Evolutionary conservation across 805 yeast genomes (phyloP), one percentile per base, ranked within the genome.

Genomic region (Myxozyma mucilagina): DNA sequence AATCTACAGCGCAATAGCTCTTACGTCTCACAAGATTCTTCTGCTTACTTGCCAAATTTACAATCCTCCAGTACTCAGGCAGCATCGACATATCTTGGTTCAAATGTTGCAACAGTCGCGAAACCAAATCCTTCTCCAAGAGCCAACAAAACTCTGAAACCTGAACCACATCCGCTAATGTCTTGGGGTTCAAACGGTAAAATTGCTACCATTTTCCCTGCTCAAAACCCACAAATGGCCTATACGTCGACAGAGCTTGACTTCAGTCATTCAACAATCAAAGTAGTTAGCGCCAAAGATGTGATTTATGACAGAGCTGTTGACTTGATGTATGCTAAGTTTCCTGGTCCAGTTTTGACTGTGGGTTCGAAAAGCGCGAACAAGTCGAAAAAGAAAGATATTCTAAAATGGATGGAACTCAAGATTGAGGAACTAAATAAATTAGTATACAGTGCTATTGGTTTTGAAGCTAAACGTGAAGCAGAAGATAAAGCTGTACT

Each of bases 291-390:
- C 43, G 71, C 69, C 45, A 63, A 70, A 43, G 73, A 74, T n/a
- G 51, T 68, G 13, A 49, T 68, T 65, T 70, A 47, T 10, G 45
- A 36, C 29, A 47, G 49, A 16, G 68, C 69, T 29, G 72, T 73
- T 56, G 71, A 67, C 20, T 71, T 69, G 47, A 61, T 68, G 47
- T 69, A 70, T 70, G 67, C 67, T 68, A 76, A 76, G 51, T 87
- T 82, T 72, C 94, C 89, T 0, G 90, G 87, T 0, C 96, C 97
- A 0, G 75, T 90, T 53, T 71, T 78, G 2, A 81, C 79, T 58
- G 65, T 67, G 1, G 67, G 64, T 14, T 68, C 76, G 2, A 74
- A 75, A 58, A 75, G 77, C 8, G 70, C 73, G 32, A 68, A 69
- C 45, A 89, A 84, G 69, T 75, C 84, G 1, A 86, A 83, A 70